These are phyloP conservation scores for Sparassis latifolia DNA, from an alignment of 1,284 basidiomycete species.

Conservation along the genomic window DNA sequence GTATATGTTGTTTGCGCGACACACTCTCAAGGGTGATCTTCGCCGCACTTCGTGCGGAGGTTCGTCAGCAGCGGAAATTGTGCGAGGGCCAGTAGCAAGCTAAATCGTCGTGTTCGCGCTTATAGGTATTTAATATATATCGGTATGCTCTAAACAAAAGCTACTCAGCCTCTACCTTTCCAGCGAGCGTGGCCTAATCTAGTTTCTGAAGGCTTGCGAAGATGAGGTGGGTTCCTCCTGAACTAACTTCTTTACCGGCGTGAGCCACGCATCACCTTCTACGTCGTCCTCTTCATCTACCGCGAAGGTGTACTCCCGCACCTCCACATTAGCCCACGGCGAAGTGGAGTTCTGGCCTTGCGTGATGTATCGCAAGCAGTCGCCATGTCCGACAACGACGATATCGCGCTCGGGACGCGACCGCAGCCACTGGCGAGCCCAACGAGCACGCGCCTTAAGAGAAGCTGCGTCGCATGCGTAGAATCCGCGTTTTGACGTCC, in stretches of 20 bases:
- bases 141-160: no score
- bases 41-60: no score
- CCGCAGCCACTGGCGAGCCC: constrained; percentile 27
- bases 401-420: constrained; percentile 25
- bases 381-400: constrained; percentile 27
- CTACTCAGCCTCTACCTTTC: no score
- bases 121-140: no score
- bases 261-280: constrained; percentile 21
- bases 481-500: constrained; percentile 26
- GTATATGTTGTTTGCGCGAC: no score
- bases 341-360: constrained; percentile 18
- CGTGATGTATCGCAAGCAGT: constrained; percentile 25
- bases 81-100: no score
- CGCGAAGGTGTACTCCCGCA: constrained; percentile 25
- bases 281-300: constrained; percentile 20
- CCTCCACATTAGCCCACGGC: constrained; percentile 27
- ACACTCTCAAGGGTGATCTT: no score
- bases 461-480: constrained; percentile 20
- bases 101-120: no score
- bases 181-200: no score
- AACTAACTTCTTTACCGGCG: constrained; percentile 16
- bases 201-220: constrained; percentile 1
- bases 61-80: no score
- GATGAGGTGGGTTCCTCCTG: constrained; percentile 23
- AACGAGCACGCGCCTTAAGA: constrained; percentile 24